Conservation (phyloP, 2,329 filamentous ascomycete genomes). For the Fusarium sp. region DNA sequence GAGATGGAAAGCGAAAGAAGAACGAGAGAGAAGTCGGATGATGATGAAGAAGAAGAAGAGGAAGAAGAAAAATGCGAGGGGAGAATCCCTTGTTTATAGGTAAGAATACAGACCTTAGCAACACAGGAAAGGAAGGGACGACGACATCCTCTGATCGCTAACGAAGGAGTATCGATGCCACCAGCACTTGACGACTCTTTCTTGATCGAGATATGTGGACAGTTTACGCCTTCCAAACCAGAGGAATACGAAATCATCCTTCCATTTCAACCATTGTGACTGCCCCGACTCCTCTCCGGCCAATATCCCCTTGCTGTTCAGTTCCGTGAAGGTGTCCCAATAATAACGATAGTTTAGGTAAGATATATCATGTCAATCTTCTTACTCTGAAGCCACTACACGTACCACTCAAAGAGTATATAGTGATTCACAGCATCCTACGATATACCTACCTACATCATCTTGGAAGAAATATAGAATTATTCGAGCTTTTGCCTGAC, state of each 20-base stretch:
- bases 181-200: neutral
- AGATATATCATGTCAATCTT: too few species aligned
- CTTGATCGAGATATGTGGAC: neutral
- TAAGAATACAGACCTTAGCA: neutral
- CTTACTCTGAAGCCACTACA: too few species aligned
- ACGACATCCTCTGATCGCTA: neutral
- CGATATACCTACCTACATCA: too few species aligned
- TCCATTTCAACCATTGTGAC: neutral
- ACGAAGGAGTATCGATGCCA: neutral
- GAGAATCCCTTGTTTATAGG: neutral
- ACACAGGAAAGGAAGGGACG: neutral
- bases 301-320: neutral
- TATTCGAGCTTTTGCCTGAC: too few species aligned
- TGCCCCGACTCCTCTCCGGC: neutral
- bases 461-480: too few species aligned
- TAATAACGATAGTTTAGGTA: too few species aligned
- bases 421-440: too few species aligned
- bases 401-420: too few species aligned
- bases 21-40: neutral
- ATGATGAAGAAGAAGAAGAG: neutral
- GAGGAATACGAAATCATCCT: neutral
- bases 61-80: neutral
- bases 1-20: neutral
- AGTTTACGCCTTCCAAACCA: neutral
- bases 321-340: too few species aligned